Percentiles rank a stretch among this genome's conserved stretches.
Evolutionary conservation across 768 basidiomycete genomes (phyloP).

Genomic region (Hygrocybe punicea): DNA sequence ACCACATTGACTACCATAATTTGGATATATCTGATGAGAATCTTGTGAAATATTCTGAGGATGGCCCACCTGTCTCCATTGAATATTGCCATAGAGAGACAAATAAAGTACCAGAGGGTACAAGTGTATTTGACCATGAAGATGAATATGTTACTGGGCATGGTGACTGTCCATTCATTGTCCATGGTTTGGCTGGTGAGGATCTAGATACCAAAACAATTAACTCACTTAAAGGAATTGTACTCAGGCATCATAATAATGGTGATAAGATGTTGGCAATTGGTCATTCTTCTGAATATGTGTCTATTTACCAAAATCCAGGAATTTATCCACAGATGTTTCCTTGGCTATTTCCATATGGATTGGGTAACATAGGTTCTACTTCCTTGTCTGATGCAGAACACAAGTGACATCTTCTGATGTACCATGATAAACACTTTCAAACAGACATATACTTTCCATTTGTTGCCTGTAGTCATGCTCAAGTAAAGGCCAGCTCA

Average conservation of each 20-base stretch:
- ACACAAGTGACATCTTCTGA: too few relatives aligned
- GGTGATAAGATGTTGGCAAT: too few relatives aligned
- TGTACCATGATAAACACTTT: too few relatives aligned
- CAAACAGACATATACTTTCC: too few relatives aligned
- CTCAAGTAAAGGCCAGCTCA: too few relatives aligned
- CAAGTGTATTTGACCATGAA: constrained; percentile 14
- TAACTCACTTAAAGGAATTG: too few relatives aligned
- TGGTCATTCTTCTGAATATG: too few relatives aligned
- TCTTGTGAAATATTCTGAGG: constrained; percentile 23
- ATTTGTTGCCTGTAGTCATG: too few relatives aligned
- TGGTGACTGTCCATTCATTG: constrained; percentile 36
- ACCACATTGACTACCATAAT: constrained; percentile 32
- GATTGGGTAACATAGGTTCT: constrained; percentile 16
- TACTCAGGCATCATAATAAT: too few relatives aligned
- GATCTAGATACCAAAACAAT: too few relatives aligned
- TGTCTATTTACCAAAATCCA: too few relatives aligned
- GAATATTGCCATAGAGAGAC: constrained; percentile 13
- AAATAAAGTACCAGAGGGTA: constrained; percentile 9
- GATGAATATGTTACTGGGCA: constrained; percentile 19
- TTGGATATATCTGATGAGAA: constrained; percentile 26
- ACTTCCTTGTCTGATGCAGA: constrained; percentile 13
- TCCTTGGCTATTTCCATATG: constrained; percentile 37
- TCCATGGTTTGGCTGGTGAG: constrained; percentile 39
- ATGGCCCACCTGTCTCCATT: constrained; percentile 11
- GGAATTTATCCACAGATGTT: too few relatives aligned